Conservation (phyloP, 306 rosid genomes). For the Abrus precatorius region DNA sequence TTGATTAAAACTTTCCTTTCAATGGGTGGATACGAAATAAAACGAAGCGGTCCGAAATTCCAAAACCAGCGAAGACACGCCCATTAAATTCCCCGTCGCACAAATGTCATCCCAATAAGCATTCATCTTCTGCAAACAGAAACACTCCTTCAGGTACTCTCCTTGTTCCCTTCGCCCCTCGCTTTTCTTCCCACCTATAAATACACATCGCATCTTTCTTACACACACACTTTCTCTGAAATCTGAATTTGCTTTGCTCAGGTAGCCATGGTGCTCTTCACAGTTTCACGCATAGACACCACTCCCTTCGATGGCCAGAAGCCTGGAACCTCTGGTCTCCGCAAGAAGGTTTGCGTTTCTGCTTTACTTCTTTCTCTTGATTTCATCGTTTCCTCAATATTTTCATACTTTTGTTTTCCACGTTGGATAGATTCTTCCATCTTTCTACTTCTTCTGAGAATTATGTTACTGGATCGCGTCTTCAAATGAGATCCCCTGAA, state of each 20-base stretch:
- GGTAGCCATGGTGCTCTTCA: slow-evolving; percentile 71
- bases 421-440: slow-evolving; percentile 1
- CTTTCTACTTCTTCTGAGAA: neutral
- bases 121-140: neutral
- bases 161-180: slow-evolving; percentile 19
- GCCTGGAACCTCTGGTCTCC: slow-evolving; percentile 99
- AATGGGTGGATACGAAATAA: neutral
- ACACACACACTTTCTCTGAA: slow-evolving; percentile 2
- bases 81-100: slow-evolving; percentile 43
- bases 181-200: neutral
- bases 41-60: neutral
- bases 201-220: slow-evolving; percentile 21
- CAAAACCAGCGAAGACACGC: neutral
- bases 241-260: slow-evolving; percentile 31
- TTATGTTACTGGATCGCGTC: slow-evolving; percentile 38
- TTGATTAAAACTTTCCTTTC: no score
- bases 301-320: slow-evolving; percentile 95
- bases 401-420: neutral
- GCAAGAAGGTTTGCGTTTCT: slow-evolving; percentile 79
- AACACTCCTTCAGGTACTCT: slow-evolving; percentile 42
- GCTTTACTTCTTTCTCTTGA: neutral
- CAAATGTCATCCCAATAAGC: slow-evolving; percentile 36
- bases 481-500: slow-evolving; percentile 9
- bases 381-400: neutral
- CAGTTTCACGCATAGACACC: slow-evolving; percentile 63